Evolutionary conservation across 345 rosid species (phyloP).

Genomic region (Trapa incisa): DNA sequence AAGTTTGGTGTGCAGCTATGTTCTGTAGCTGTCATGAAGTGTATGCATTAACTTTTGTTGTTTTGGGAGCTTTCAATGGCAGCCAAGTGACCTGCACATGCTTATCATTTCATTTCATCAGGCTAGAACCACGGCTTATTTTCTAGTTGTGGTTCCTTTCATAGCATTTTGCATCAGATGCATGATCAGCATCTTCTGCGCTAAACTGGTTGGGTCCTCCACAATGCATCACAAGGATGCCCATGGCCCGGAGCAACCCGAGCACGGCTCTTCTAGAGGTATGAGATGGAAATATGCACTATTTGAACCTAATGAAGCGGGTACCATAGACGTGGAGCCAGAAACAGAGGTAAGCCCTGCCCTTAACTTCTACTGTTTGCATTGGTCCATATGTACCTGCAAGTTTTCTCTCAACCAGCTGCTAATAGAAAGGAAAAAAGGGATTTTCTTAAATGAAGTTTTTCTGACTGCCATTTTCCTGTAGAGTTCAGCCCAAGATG

Average conservation of each 20-base stretch:
- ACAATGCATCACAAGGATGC: background rate
- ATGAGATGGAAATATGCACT: slow-evolving; percentile 29
- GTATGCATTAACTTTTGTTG: background rate
- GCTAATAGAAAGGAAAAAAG: background rate
- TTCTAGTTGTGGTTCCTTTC: slow-evolving; percentile 28
- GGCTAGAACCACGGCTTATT: slow-evolving; percentile 26
- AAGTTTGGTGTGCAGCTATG: slow-evolving; percentile 8
- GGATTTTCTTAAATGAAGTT: background rate
- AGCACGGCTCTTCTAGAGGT: slow-evolving; percentile 9
- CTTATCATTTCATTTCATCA: slow-evolving; percentile 13
- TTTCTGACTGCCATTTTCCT: background rate
- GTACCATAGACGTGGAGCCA: slow-evolving; percentile 8
- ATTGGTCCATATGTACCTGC: background rate
- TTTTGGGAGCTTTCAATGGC: background rate
- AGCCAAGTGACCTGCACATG: slow-evolving; percentile 7
- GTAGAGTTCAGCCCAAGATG: slow-evolving; percentile 14
- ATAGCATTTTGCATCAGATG: slow-evolving; percentile 29
- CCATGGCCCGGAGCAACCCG: slow-evolving; percentile 7
- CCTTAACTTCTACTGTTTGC: background rate
- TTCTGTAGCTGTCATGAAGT: background rate
- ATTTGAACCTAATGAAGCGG: slow-evolving; percentile 13
- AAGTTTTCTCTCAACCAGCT: background rate
- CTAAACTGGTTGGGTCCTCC: slow-evolving; percentile 11
- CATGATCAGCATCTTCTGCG: slow-evolving; percentile 17
- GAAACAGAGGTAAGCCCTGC: slow-evolving; percentile 13